Conservation (phyloP, 179 eudicot genomes). For the Corrigiola litoralis region DNA sequence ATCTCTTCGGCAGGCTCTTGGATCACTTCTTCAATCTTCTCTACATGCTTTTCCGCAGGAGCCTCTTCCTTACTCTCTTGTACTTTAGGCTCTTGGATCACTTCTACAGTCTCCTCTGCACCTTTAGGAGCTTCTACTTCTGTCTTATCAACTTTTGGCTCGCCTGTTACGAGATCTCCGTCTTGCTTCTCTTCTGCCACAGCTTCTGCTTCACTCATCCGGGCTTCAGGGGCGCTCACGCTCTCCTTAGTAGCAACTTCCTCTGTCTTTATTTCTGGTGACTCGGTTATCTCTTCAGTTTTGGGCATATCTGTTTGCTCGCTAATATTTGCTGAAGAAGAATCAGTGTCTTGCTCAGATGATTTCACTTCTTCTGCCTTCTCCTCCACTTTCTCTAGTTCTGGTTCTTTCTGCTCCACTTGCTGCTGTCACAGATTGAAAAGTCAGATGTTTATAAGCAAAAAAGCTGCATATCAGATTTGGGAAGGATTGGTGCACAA, state of each 20-base stretch:
- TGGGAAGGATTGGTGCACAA: slow-evolving; percentile 19
- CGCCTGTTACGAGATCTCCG: neutral
- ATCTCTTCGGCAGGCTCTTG: slow-evolving; percentile 4
- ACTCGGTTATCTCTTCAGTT: slow-evolving; percentile 4
- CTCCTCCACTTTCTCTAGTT: slow-evolving; percentile 27
- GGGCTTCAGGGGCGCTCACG: slow-evolving; percentile 1
- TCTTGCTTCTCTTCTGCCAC: neutral
- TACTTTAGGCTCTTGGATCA: slow-evolving; percentile 1
- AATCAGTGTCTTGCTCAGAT: slow-evolving; percentile 9
- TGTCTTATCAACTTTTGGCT: neutral
- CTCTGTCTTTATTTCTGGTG: slow-evolving; percentile 16
- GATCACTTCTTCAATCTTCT: slow-evolving; percentile 2
- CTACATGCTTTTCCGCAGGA: neutral
- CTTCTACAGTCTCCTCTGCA: neutral
- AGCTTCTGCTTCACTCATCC: slow-evolving; percentile 9
- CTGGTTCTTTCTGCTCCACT: slow-evolving; percentile 25
- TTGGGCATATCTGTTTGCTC: slow-evolving; percentile 20
- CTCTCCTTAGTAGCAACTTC: slow-evolving; percentile 20
- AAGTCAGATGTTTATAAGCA: neutral
- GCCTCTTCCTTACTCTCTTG: slow-evolving; percentile 5
- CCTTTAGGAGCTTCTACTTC: slow-evolving; percentile 3
- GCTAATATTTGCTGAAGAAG: neutral
- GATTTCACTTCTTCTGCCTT: slow-evolving; percentile 18
- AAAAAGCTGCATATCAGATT: neutral
- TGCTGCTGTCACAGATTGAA: slow-evolving; percentile 5